phyloP scores from a whole-genome alignment of 2,329 filamentous ascomycete species.

The Fusarium compactum region DNA sequence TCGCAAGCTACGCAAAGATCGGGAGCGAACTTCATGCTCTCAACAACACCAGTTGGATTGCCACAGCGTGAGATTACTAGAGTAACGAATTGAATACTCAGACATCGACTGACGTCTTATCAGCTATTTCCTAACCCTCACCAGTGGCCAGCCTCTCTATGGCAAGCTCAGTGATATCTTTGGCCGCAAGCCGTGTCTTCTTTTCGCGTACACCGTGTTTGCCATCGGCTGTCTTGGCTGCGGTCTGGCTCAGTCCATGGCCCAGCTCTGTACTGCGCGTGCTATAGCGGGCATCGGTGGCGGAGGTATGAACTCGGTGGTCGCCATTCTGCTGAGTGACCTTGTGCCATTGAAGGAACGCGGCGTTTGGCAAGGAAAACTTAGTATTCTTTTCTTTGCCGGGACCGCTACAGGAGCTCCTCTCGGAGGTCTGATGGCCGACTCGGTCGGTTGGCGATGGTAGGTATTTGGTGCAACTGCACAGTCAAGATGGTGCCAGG shows the following conservation, averaged over 20 bases:
- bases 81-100: background rate
- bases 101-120: background rate
- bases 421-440: constrained; percentile 77
- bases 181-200: constrained; percentile 73
- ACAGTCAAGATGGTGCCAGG: background rate
- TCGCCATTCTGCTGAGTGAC: constrained; percentile 75
- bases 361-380: constrained; percentile 78
- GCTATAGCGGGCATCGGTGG: constrained; percentile 69
- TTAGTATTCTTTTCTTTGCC: constrained; percentile 78
- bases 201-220: constrained; percentile 74
- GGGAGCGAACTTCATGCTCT: constrained; percentile 80
- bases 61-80: constrained; percentile 56
- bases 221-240: constrained; percentile 73
- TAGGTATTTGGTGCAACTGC: constrained; percentile 49
- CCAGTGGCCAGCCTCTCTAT: constrained; percentile 80
- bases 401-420: constrained; percentile 78
- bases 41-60: constrained; percentile 81
- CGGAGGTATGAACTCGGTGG: constrained; percentile 77
- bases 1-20: constrained; percentile 82
- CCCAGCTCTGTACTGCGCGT: constrained; percentile 74
- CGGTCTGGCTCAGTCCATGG: constrained; percentile 72
- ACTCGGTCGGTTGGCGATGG: constrained; percentile 82
- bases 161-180: constrained; percentile 79
- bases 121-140: constrained; percentile 79
- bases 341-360: constrained; percentile 76